Base-by-base conservation (phyloP, 2,329 filamentous ascomycete genomes). In the Sclerotinia glacialis region DNA sequence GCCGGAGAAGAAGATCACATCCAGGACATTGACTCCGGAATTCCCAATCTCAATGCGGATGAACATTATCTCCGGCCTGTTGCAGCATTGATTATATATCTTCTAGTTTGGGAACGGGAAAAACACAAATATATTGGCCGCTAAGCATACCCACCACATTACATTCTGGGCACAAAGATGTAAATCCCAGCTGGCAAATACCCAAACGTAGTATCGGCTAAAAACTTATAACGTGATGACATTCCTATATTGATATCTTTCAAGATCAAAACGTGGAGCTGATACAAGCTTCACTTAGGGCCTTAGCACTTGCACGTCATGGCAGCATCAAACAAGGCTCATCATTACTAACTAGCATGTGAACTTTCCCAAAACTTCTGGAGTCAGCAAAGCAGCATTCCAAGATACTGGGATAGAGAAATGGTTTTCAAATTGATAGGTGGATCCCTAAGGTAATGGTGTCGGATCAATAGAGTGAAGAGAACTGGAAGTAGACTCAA, bases 291-390 rank as follows among this genome's bases (percentile, higher is more conserved):
- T 49, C 34, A 44, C 60, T 63, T 26, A 23, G 42, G 42, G 58
- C 42, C 47, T 44, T n/a, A 34, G 23, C 7, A 56, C 42, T 21
- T 56, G 23, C n/a, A 56, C 23, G 54, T 56, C 54, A 56, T 56
- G 54, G 37, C 50, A 52, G 49, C 49, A 28, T 52, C 49, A 18
- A 31, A 28, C 49, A 34, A 7, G 50, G 50, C 3, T 53, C 28
- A 18, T 21, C 28, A 28, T 53, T 28, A 31, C 28, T 34, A 53
- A 31, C 28, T 34, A 53, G 28, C 18, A 31, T 21, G 9, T n/a
- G 16, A n/a, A 34, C 50, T 53, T 53, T 34, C 28, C 28, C 50
- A 34, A 34, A 53, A 34, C 5, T 16, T 53, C 31, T 6, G 8
- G 18, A 34, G 28, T 34, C 3, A 53, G 28, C 28, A 21, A 53